These are phyloP conservation scores for Neonectria magnoliae DNA, from an alignment of 2,329 filamentous ascomycete genomes.

Conservation along the genomic window DNA sequence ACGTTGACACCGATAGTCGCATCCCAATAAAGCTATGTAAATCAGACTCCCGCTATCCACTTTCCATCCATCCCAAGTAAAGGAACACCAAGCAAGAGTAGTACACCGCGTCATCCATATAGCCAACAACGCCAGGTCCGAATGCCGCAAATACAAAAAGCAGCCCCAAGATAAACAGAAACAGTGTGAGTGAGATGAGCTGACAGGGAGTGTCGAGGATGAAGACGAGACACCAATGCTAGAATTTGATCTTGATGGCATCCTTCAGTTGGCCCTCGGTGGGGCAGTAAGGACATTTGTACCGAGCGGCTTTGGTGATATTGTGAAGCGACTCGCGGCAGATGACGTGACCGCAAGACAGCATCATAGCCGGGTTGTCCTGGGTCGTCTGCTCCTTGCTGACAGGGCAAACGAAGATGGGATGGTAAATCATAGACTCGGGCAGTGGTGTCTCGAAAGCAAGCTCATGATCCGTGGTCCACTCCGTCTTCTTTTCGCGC, in stretches of 20 bases:
- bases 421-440: conserved; percentile 79
- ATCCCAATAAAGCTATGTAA: conserved; percentile 28
- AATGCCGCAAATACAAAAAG: conserved; percentile 6
- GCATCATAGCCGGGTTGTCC: conserved; percentile 93
- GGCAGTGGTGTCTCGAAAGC: conserved; percentile 77
- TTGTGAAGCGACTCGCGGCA: conserved; percentile 84
- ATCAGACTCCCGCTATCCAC: conserved; percentile 34
- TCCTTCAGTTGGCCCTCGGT: conserved; percentile 82
- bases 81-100: conserved; percentile 1
- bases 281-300: conserved; percentile 98
- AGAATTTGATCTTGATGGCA: conserved; percentile 77
- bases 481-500: conserved; percentile 89
- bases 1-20: neutral
- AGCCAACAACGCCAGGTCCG: conserved; percentile 26
- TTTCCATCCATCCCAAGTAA: conserved; percentile 18
- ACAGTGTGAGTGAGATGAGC: neutral
- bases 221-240: neutral
- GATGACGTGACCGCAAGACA: conserved; percentile 94
- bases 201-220: neutral
- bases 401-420: conserved; percentile 97
- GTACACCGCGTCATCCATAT: conserved; percentile 5
- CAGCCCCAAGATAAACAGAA: neutral
- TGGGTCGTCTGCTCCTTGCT: conserved; percentile 97
- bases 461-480: conserved; percentile 91
- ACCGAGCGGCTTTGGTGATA: conserved; percentile 80